Evolutionary conservation across 1,284 basidiomycete species (phyloP), one percentile per base, ranked within the genome.

Genomic region (Pascua sp.): DNA sequence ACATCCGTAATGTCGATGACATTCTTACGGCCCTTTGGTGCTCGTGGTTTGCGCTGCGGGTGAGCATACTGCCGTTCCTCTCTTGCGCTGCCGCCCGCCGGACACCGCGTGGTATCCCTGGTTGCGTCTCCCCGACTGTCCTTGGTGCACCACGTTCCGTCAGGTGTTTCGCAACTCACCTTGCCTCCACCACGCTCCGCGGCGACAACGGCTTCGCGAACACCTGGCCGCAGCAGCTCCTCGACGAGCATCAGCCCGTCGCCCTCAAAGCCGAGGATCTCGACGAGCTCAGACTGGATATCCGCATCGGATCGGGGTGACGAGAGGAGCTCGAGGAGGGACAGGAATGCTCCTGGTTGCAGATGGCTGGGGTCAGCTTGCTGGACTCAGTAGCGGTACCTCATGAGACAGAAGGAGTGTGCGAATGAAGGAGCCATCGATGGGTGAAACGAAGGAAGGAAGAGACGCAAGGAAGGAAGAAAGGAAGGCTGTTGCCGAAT

Each of bases 231-330:
- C 17, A 67, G 59, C 24, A 78, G 56, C 37, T 68, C 66, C 49
- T 77, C 71, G 8, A 79, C 72, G 8, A 79, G 65, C 12, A 62
- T 54, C 41, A 80, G 66, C 2, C 78, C 77, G 17, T 76, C 73
- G 37, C 89, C 84, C 61, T 95, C 90, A 68, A 88, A 91, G 0
- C 94, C 94, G 49, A 95, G 77, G n/a, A 89, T 79, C 62, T 96
- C 92, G 3, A 83, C 85, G 2, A 96, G 75, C 63, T 90, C 86
- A 39, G 80, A 83, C 32, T 90, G 90, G 38, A 94, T 86, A n/a
- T 84, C 83, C 47, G 92, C 89, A 62, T 87, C 77, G 4, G 79
- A 72, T 8, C 67, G 56, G 0, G 59, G 45, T 0, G 68, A 67
- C 5, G 57, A 59, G 12, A 78, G 60, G 4, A 78, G 67, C 11